phyloP scores from a whole-genome alignment of 2,329 filamentous ascomycete genomes.

The Aureobasidium subglaciale region DNA sequence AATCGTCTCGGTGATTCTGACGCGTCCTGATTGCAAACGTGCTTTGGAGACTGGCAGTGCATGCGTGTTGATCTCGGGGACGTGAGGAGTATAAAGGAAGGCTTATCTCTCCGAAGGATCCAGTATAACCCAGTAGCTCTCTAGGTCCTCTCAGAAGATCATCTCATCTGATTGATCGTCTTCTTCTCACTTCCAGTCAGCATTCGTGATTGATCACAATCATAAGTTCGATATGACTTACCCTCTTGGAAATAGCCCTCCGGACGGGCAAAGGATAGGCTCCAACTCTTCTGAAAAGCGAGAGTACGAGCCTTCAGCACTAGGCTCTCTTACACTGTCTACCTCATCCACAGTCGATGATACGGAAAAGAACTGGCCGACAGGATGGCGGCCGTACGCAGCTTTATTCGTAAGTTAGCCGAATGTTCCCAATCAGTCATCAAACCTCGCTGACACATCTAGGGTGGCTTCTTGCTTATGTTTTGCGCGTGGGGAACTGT shows the following conservation, averaged over 20 bases:
- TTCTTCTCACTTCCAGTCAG: no score
- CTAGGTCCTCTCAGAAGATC: background rate
- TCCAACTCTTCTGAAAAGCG: background rate
- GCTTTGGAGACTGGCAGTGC: background rate
- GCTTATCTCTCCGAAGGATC: background rate
- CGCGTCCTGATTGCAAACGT: constrained; percentile 8
- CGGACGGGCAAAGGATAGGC: background rate
- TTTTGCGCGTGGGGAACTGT: constrained; percentile 44
- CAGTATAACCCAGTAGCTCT: background rate
- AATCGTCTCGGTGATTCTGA: constrained; percentile 8
- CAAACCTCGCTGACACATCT: background rate
- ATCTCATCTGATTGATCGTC: background rate
- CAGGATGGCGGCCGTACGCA: constrained; percentile 37
- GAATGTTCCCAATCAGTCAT: no score
- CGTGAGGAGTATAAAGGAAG: background rate
- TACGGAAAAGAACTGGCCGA: constrained; percentile 37
- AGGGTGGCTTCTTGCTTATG: constrained; percentile 45
- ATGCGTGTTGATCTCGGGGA: background rate
- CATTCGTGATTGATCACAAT: background rate
- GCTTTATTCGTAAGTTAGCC: constrained; percentile 28
- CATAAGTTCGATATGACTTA: background rate
- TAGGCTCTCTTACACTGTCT: background rate
- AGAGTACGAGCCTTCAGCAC: background rate
- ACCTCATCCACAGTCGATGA: background rate
- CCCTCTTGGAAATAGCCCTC: background rate